These are phyloP conservation scores for Phalaenopsis hybrid DNA, from an alignment of 116 monocot species.

Conservation along the genomic window DNA sequence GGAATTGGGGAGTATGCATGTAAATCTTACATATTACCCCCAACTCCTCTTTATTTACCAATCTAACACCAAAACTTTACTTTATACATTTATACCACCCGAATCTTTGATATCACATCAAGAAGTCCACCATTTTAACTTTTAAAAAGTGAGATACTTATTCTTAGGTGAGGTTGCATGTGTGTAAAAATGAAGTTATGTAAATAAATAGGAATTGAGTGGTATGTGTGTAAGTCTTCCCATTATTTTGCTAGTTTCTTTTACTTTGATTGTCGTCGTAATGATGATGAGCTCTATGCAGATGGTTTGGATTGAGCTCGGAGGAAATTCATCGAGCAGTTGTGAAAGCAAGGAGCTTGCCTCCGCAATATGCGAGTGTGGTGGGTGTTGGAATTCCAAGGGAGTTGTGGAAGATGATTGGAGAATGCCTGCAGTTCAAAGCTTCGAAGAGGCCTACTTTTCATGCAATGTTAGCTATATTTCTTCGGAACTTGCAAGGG, in stretches of 20 bases:
- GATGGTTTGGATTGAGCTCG: conserved; percentile 84
- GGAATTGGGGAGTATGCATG: no score
- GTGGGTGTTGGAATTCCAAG: conserved; percentile 95
- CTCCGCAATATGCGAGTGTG: conserved; percentile 95
- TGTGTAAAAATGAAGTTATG: no score
- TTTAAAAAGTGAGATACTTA: no score
- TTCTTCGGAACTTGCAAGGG: conserved; percentile 85
- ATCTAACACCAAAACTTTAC: no score
- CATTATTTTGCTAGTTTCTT: neutral
- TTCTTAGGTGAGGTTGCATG: no score
- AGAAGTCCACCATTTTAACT: no score
- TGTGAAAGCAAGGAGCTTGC: conserved; percentile 63
- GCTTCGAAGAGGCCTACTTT: conserved; percentile 86
- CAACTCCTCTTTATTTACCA: neutral
- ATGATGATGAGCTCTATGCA: conserved; percentile 28
- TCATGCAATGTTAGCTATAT: conserved; percentile 85
- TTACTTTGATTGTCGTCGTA: conserved; percentile 12
- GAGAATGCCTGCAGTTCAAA: conserved; percentile 86
- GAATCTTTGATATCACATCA: no score
- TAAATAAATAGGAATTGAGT: no score
- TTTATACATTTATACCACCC: no score
- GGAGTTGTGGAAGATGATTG: conserved; percentile 99
- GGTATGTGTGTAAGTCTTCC: neutral
- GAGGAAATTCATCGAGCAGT: conserved; percentile 86
- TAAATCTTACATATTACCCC: no score